A percentile compares a stretch with the other conserved stretches of the same genome.
phyloP scores from a whole-genome alignment of 208 protist species.

The Crithidia acanthocephali region DNA sequence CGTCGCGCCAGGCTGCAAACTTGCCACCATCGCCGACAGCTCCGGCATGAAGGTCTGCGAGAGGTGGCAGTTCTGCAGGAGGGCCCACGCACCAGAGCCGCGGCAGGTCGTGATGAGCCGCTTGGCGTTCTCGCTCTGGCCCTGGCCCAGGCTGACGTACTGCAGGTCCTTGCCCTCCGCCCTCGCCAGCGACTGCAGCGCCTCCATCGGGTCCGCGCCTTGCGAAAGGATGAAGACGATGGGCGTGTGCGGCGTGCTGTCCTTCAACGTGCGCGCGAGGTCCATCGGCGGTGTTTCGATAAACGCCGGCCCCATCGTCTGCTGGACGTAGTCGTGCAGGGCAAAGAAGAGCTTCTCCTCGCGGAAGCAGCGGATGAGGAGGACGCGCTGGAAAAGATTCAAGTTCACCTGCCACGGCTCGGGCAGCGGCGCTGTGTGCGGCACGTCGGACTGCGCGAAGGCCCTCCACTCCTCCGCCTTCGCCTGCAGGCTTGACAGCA shows the following conservation, averaged over 20 bases:
- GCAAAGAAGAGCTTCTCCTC: slow-evolving; percentile 96
- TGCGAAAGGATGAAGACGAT: slow-evolving; percentile 98
- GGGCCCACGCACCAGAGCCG: slow-evolving; percentile 93
- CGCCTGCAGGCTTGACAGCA: slow-evolving; percentile 56
- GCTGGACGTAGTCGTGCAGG: slow-evolving; percentile 88
- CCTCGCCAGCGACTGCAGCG: slow-evolving; percentile 93
- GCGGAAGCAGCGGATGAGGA: slow-evolving; percentile 94
- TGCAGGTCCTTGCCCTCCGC: slow-evolving; percentile 76
- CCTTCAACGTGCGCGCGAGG: slow-evolving; percentile 83
- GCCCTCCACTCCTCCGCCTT: slow-evolving; percentile 62
- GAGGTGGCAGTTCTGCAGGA: slow-evolving; percentile 98
- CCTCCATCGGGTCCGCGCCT: slow-evolving; percentile 96
- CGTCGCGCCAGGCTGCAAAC: slow-evolving; percentile 49
- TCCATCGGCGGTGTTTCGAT: slow-evolving; percentile 95
- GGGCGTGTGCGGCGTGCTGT: slow-evolving; percentile 89
- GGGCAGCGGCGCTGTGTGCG: slow-evolving; percentile 63
- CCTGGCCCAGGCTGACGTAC: slow-evolving; percentile 97
- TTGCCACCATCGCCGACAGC: slow-evolving; percentile 93
- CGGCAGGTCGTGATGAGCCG: slow-evolving; percentile 93
- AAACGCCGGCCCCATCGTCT: slow-evolving; percentile 92
- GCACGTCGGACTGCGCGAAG: slow-evolving; percentile 66
- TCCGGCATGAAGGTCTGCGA: slow-evolving; percentile 97
- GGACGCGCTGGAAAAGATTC: slow-evolving; percentile 92
- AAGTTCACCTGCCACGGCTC: slow-evolving; percentile 62
- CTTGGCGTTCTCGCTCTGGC: slow-evolving; percentile 96